phyloP scores from a whole-genome alignment of 2,329 filamentous ascomycete species.

The Sclerotinia minor region DNA sequence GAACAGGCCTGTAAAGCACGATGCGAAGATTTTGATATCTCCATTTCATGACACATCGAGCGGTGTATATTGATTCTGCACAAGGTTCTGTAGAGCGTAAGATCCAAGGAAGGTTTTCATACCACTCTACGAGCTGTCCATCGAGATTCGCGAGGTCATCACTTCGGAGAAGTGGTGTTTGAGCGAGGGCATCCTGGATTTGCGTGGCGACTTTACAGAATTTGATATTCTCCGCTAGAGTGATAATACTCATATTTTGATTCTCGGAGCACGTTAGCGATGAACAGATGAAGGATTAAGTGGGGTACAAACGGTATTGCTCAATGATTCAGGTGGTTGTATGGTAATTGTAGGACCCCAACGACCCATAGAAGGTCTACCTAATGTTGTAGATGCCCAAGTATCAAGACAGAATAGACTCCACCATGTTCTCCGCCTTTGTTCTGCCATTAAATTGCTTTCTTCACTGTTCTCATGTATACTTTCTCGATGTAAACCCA shows the following conservation, averaged over 20 bases:
- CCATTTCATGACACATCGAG: constrained; percentile 78
- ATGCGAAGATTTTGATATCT: constrained; percentile 77
- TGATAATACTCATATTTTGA: constrained; percentile 66
- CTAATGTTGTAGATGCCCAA: constrained; percentile 70
- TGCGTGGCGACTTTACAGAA: constrained; percentile 78
- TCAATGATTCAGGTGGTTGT: constrained; percentile 53
- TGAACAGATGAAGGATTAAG: not conserved
- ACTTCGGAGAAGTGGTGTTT: constrained; percentile 64
- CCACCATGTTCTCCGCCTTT: constrained; percentile 71
- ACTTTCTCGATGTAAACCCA: constrained; percentile 69
- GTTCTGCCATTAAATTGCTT: constrained; percentile 52
- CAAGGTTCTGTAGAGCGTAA: constrained; percentile 65
- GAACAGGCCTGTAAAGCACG: constrained; percentile 70
- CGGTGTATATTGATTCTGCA: constrained; percentile 68
- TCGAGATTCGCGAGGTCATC: constrained; percentile 68
- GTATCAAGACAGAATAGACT: constrained; percentile 72
- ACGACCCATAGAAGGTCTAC: constrained; percentile 67
- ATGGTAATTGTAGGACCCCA: constrained; percentile 69
- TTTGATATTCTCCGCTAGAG: constrained; percentile 72
- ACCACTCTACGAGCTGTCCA: constrained; percentile 69
- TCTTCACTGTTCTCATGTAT: constrained; percentile 39
- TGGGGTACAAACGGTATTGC: constrained; percentile 35
- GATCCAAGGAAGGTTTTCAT: constrained; percentile 67
- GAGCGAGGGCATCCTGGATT: constrained; percentile 73
- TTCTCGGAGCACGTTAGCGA: constrained; percentile 7